Evolutionary conservation across 129 eudicot genomes (phyloP).

Genomic region (Centaurea solstitialis): DNA sequence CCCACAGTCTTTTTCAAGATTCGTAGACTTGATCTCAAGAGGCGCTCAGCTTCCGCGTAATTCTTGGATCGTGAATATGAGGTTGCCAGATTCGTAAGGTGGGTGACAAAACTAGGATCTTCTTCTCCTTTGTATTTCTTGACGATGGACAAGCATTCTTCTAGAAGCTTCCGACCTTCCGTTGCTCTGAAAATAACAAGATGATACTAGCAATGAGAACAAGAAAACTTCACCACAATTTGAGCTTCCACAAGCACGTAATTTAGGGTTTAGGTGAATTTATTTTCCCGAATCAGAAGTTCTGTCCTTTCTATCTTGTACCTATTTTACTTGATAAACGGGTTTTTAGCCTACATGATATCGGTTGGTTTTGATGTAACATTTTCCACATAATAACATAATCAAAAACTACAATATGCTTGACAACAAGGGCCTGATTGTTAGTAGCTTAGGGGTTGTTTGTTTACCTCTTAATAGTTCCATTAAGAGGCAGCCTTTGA

Average conservation of each 20-base stretch:
- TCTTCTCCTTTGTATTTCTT: slow-evolving; percentile 72
- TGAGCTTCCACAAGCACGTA: neutral
- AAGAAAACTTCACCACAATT: neutral
- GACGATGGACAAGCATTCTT: slow-evolving; percentile 63
- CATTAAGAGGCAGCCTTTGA: too few relatives aligned
- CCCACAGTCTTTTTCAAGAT: slow-evolving; percentile 53
- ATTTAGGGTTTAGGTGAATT: too few relatives aligned
- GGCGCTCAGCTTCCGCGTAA: slow-evolving; percentile 82
- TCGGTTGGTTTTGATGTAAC: neutral
- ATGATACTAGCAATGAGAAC: slow-evolving; percentile 4
- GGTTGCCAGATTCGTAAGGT: slow-evolving; percentile 82
- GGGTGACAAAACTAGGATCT: slow-evolving; percentile 67
- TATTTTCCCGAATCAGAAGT: too few relatives aligned
- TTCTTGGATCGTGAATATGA: slow-evolving; percentile 79
- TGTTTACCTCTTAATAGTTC: too few relatives aligned
- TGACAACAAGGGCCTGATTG: neutral
- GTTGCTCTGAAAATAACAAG: slow-evolving; percentile 42
- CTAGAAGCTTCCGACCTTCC: slow-evolving; percentile 71
- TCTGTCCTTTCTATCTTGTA: neutral
- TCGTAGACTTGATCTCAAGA: slow-evolving; percentile 59
- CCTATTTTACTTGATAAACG: neutral
- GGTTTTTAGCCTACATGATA: neutral
- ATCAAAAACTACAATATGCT: neutral
- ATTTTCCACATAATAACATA: neutral
- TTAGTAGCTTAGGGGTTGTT: neutral